Percentiles rank a stretch among this genome's conserved stretches.
These are phyloP conservation scores for Lipomyces starkeyi DNA, from an alignment of 805 yeast species.

Conservation along the genomic window DNA sequence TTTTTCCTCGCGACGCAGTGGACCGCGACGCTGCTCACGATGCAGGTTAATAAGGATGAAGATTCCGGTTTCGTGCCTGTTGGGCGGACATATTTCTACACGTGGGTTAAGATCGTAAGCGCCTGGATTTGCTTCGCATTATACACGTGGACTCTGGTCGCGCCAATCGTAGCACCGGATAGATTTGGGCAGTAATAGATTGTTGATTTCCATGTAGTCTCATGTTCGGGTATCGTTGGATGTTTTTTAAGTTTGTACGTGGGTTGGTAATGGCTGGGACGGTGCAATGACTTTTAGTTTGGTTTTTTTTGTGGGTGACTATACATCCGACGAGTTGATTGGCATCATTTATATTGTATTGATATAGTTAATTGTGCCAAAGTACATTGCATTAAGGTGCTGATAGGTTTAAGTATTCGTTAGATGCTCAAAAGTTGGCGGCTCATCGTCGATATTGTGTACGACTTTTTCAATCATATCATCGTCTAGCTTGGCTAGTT, in stretches of 20 bases:
- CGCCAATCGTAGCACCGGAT: conserved; percentile 91
- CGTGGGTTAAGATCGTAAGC: conserved; percentile 91
- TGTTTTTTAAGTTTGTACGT: background rate
- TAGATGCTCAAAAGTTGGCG: conserved; percentile 26
- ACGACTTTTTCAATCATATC: conserved; percentile 18
- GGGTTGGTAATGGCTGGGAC: background rate
- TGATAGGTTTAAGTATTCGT: background rate
- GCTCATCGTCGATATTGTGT: conserved; percentile 20
- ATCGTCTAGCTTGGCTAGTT: conserved; percentile 27
- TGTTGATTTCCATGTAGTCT: background rate
- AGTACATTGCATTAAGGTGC: background rate
- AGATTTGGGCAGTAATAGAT: conserved; percentile 55
- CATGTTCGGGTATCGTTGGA: background rate
- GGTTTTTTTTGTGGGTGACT: background rate
- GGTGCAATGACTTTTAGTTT: background rate
- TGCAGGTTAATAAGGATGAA: conserved; percentile 74
- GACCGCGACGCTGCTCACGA: conserved; percentile 90
- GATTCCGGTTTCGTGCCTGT: conserved; percentile 92
- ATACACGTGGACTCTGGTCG: conserved; percentile 89
- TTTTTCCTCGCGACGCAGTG: conserved; percentile 96
- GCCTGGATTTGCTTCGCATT: conserved; percentile 89
- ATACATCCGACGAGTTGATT: background rate
- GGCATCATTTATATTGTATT: background rate
- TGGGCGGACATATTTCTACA: conserved; percentile 92
- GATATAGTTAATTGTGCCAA: background rate